phyloP scores from a whole-genome alignment of 2,329 filamentous ascomycete genomes.

The Colletotrichum agaves region DNA sequence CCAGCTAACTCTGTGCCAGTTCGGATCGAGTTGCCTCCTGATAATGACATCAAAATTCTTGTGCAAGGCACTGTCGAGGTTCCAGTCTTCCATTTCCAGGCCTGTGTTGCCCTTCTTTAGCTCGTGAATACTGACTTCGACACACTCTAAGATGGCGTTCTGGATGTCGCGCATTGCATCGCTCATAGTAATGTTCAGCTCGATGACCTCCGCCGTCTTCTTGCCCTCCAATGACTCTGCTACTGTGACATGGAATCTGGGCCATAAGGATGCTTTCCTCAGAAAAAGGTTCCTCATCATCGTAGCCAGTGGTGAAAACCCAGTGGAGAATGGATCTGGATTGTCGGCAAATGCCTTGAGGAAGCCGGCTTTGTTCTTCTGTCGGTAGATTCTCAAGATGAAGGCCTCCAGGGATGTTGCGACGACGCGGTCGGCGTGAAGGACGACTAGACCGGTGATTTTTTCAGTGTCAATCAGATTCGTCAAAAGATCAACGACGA shows the following conservation, averaged over 20 bases:
- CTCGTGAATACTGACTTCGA: constrained; percentile 93
- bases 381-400: constrained; percentile 91
- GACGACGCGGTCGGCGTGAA: constrained; percentile 88
- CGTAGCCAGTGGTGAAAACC: constrained; percentile 86
- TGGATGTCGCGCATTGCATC: constrained; percentile 94
- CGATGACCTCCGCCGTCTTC: constrained; percentile 95
- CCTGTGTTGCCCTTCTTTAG: constrained; percentile 91
- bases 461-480: constrained; percentile 82
- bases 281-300: constrained; percentile 96
- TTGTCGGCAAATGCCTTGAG: constrained; percentile 96
- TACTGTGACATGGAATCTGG: constrained; percentile 91
- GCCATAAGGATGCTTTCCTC: constrained; percentile 89
- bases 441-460: constrained; percentile 85
- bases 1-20: constrained; percentile 97
- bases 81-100: constrained; percentile 97
- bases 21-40: constrained; percentile 89
- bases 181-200: constrained; percentile 96
- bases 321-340: constrained; percentile 88
- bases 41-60: constrained; percentile 92
- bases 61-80: constrained; percentile 89
- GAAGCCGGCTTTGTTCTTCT: constrained; percentile 94
- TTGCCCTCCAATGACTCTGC: constrained; percentile 90
- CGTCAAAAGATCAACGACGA: constrained; percentile 94
- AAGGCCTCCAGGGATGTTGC: constrained; percentile 94
- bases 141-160: constrained; percentile 93